Evolutionary conservation across 257 asterid genomes (phyloP).

Genomic region (Parsonsia alboflavescens): DNA sequence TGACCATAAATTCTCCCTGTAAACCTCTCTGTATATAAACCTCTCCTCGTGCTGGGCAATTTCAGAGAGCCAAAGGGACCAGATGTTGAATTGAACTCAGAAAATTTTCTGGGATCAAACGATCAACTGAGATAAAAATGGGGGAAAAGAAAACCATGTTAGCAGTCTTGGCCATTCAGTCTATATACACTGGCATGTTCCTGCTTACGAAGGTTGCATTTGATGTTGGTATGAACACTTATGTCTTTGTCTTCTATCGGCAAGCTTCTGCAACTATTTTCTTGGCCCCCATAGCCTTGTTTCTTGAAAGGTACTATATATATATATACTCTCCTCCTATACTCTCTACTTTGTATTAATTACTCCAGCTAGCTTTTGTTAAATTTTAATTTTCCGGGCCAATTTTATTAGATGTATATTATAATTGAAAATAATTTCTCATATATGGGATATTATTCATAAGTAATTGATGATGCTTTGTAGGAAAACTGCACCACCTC

Average conservation of each 20-base stretch:
- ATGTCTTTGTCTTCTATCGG: conserved; percentile 73
- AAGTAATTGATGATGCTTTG: neutral
- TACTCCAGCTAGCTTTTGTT: neutral
- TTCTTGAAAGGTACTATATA: conserved; percentile 55
- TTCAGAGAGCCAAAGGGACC: no score
- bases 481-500: conserved; percentile 73
- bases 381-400: neutral
- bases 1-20: no score
- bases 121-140: conserved; percentile 25
- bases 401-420: no score
- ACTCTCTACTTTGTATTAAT: no score
- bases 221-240: conserved; percentile 77
- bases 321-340: no score
- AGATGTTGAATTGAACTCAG: no score
- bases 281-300: conserved; percentile 61
- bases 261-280: conserved; percentile 77
- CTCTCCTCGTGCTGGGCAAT: no score
- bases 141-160: conserved; percentile 35
- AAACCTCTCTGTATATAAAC: no score
- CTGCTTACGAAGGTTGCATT: conserved; percentile 75
- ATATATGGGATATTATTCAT: no score
- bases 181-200: conserved; percentile 68
- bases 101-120: no score
- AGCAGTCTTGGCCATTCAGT: conserved; percentile 45
- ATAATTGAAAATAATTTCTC: no score